phyloP scores from a whole-genome alignment of 495 filamentous ascomycete species.

The Thermothielavioides terrestris region DNA sequence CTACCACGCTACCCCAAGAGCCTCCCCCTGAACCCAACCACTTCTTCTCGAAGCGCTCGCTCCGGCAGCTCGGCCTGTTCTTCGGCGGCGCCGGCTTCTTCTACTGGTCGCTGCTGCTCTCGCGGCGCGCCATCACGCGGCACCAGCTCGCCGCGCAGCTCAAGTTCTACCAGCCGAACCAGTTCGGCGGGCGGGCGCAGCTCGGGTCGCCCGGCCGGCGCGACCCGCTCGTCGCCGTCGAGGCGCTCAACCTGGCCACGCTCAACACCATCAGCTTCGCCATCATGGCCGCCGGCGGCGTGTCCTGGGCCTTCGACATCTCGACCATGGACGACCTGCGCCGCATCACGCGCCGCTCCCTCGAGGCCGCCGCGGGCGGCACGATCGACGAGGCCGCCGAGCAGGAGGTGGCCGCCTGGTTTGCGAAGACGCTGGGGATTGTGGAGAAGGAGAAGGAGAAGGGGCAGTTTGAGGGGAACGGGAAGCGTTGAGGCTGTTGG shows the following conservation, averaged over 20 bases:
- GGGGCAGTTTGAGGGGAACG: not conserved
- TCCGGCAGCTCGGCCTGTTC: conserved; percentile 34
- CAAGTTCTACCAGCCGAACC: conserved; percentile 58
- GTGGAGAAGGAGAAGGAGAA: conserved; percentile 26
- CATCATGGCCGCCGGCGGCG: conserved; percentile 59
- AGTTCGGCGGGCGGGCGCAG: conserved; percentile 14
- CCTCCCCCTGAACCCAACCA: not conserved
- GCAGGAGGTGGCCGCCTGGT: conserved; percentile 62
- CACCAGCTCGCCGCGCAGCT: conserved; percentile 48
- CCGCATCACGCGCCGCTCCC: conserved; percentile 37
- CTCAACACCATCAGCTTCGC: conserved; percentile 64
- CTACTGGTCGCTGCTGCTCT: conserved; percentile 56
- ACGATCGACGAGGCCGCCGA: conserved; percentile 51
- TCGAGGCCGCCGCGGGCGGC: conserved; percentile 32
- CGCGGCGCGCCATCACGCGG: conserved; percentile 54
- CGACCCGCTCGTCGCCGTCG: conserved; percentile 57
- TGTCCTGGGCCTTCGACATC: conserved; percentile 63
- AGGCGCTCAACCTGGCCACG: conserved; percentile 76
- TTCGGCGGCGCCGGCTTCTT: conserved; percentile 66
- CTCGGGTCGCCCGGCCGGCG: not conserved
- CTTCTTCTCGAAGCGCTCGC: conserved; percentile 17
- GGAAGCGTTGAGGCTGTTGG: not conserved
- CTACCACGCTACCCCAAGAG: not conserved
- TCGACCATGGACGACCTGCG: conserved; percentile 61
- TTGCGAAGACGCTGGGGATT: conserved; percentile 52